These are phyloP conservation scores for Aspergillus caelatus DNA, from an alignment of 2,329 filamentous ascomycete species.

Conservation along the genomic window DNA sequence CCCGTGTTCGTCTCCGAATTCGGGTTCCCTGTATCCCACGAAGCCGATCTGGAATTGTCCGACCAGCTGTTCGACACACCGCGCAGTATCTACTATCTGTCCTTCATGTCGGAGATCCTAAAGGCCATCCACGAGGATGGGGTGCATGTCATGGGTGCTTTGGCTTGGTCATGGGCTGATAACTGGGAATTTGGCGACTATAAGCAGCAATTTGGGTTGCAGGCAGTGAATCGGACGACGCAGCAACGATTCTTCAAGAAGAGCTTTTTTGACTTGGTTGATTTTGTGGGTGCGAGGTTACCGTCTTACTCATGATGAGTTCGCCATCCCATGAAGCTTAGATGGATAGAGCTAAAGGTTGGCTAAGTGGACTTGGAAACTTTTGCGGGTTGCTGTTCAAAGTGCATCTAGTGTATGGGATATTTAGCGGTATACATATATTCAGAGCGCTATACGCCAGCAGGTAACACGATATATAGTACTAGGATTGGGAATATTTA, in stretches of 20 bases:
- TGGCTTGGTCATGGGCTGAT: conserved; percentile 55
- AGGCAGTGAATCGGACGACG: conserved; percentile 56
- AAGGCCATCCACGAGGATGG: conserved; percentile 61
- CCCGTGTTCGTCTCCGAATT: conserved; percentile 57
- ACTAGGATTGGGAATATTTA: too few relatives aligned
- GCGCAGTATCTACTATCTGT: conserved; percentile 58
- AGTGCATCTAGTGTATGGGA: too few relatives aligned
- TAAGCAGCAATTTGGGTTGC: conserved; percentile 57
- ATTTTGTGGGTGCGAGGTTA: conserved; percentile 40
- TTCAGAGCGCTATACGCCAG: too few relatives aligned
- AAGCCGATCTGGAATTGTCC: conserved; percentile 46
- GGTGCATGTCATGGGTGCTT: conserved; percentile 57
- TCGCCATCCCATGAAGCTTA: too few relatives aligned
- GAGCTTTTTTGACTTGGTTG: conserved; percentile 61
- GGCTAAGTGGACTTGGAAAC: too few relatives aligned
- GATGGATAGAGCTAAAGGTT: too few relatives aligned
- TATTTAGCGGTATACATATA: too few relatives aligned
- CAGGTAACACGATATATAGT: too few relatives aligned
- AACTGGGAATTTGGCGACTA: conserved; percentile 62
- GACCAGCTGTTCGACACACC: conserved; percentile 60
- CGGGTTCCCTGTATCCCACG: conserved; percentile 56
- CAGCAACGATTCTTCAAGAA: conserved; percentile 58
- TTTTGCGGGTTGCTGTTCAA: too few relatives aligned
- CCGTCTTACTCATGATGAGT: too few relatives aligned
- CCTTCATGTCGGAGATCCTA: conserved; percentile 58